Evolutionary conservation across 139 green algal species (phyloP).

Genomic region (Auxenochlorella pyrenoidosa): DNA sequence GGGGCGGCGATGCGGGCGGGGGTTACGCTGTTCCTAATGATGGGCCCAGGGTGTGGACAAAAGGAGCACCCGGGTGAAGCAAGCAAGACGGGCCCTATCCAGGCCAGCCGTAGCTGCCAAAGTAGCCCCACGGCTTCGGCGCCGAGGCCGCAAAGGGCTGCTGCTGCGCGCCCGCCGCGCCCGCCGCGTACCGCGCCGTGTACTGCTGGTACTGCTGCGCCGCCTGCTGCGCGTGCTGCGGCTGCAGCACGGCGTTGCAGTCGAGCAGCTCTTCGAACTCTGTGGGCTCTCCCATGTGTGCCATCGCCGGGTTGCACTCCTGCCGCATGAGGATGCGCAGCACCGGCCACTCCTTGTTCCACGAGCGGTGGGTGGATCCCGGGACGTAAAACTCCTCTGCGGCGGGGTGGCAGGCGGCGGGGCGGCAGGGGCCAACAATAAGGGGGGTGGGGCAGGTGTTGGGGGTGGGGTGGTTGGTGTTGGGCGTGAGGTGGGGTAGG

Average conservation of each 20-base stretch:
- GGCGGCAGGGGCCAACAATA: background rate
- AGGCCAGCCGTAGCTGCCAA: too few relatives aligned
- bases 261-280: background rate
- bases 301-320: background rate
- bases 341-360: conserved; percentile 46
- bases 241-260: background rate
- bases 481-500: background rate
- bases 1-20: too few relatives aligned
- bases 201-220: background rate
- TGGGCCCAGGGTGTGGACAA: too few relatives aligned
- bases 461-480: background rate
- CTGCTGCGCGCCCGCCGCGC: too few relatives aligned
- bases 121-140: too few relatives aligned
- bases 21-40: too few relatives aligned
- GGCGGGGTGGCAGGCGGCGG: background rate
- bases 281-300: background rate
- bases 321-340: conserved; percentile 42
- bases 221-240: background rate
- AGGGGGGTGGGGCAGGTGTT: background rate
- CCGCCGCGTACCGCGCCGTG: too few relatives aligned
- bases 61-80: too few relatives aligned
- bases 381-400: conserved; percentile 52
- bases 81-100: too few relatives aligned
- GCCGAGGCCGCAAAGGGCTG: too few relatives aligned
- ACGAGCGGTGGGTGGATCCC: conserved; percentile 29